These are phyloP conservation scores for Acer campestre DNA, from an alignment of 345 rosid species.

Conservation along the genomic window DNA sequence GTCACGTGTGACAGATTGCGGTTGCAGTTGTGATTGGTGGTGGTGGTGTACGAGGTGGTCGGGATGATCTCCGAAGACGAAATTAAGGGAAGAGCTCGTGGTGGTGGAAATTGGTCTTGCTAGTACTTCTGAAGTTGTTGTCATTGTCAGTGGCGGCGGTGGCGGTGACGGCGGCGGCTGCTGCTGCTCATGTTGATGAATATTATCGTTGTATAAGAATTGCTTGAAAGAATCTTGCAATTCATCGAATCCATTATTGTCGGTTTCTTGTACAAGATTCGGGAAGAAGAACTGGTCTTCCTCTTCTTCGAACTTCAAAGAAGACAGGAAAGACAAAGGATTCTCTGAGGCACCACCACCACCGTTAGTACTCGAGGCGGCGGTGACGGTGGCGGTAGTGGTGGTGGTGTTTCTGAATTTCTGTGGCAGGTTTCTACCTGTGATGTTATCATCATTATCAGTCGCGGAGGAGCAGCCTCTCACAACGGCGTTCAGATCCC, in stretches of 20 bases:
- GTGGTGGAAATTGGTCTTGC: conserved; percentile 9
- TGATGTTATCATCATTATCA: not conserved
- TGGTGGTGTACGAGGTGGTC: conserved; percentile 15
- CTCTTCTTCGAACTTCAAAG: conserved; percentile 42
- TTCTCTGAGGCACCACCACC: conserved; percentile 2
- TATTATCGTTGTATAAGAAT: conserved; percentile 27
- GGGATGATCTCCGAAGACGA: conserved; percentile 38
- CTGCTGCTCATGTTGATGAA: conserved; percentile 17
- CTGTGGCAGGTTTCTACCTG: not conserved
- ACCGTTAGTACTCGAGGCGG: not conserved
- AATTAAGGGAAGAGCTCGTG: conserved; percentile 25
- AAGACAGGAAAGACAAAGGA: conserved; percentile 37
- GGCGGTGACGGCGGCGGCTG: conserved; percentile 20
- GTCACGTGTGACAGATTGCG: conserved; percentile 7
- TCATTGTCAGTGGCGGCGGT: conserved; percentile 11
- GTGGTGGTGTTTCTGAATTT: not conserved
- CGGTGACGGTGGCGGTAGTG: not conserved
- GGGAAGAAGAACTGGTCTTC: conserved; percentile 41
- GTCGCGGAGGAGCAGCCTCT: conserved; percentile 56
- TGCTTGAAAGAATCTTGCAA: conserved; percentile 61
- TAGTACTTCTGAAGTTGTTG: conserved; percentile 10
- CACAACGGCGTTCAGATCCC: conserved; percentile 88
- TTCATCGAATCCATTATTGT: conserved; percentile 38
- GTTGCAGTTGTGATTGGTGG: conserved; percentile 2
- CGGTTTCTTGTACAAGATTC: conserved; percentile 17